Evolutionary conservation across 164 flowering plant species (phyloP), one percentile per base, ranked within the genome.

Genomic region (Piper longum): DNA sequence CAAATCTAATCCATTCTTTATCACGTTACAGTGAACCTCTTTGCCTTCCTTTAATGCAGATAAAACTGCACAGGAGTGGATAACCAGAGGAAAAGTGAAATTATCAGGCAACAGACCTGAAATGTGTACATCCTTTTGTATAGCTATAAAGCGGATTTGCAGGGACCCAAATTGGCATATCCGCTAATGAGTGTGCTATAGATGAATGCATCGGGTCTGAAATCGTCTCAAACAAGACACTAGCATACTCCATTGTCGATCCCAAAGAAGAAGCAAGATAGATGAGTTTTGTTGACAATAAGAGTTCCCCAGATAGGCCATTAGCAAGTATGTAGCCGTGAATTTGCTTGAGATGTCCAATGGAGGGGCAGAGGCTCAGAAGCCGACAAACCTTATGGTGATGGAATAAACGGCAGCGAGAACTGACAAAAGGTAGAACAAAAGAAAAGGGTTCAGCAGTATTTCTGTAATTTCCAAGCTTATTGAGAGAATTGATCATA

Each of bases 141-240:
- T 12, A 72, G 66, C 43, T 58, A 1, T 14, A 76, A 13, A 42
- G 77, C 77, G 54, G 70, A 69, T 61, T n/a, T 14, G 54, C 77
- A 76, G 40, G 75, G 73, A 60, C 77, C 79, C 56, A 16, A 17
- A 65, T 67, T 65, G 0, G 79, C 70, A 44, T 76, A 78, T 5
- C 77, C 77, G 40, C 77, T 43, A 19, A 78, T 71, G 61, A 78
- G 45, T 43, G 77, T 65, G 63, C 75, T 78, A 75, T 75, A 73
- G 0, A 66, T 42, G 43, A 73, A 78, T 14, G 73, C 78, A 64
- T 78, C 81, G 58, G 66, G 3, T 73, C 60, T 11, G 77, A 72
- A 55, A 75, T 59, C 67, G n/a, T 54, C 2, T 71, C 79, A 43
- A 78, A 78, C 70, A 78, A 18, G 36, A 43, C 62, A 1, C 71